Evolutionary conservation across 352 stramenopile genomes (phyloP), one percentile per base, ranked within the genome.

Genomic region (Globisporangium spiculum): DNA sequence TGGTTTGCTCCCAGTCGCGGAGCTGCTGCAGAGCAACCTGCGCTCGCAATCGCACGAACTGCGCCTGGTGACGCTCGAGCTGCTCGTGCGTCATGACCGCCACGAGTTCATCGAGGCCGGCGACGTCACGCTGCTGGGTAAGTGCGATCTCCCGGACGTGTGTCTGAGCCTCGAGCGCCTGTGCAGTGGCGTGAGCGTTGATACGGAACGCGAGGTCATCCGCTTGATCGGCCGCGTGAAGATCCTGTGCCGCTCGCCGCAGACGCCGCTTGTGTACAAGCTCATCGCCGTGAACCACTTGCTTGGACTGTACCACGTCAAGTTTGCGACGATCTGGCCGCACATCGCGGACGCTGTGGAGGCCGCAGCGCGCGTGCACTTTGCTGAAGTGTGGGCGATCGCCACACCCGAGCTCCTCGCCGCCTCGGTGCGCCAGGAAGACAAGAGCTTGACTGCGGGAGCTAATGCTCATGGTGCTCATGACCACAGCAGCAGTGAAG

Each of bases 301-400:
- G 30, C 76, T 94, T 41, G 89, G 89, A 60, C 69, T 96, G 22
- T 94, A 92, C 72, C 88, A 97, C 65, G 86, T 97, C 64, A 97
- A 97, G 68, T 95, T 96, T 62, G 83, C 89, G 8, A 92, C 85
- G 4, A 84, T 97, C 68, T 97, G 89, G 89, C 65, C 85, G 10
- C 89, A 96, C 50, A 73, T 96, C 26, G 74, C 86, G 0, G 83
- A 92, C 26, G 85, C 86, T 1, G 73, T 96, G 38, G 86, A 91
- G 20, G 76, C 81, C 36, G 75, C 83, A 14, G 74, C 81, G 6
- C 64, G 75, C 18, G 63, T 80, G 22, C 76, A 93, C 22, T 91
- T 93, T 63, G 72, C 80, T 14, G 77, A 84, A n/a, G 71, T 87
- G 24, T 94, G 88, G 86, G 73, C 76, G 4, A 88, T 70, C 58